Conservation (phyloP, 164 flowering plant species). For the Cinnamomum chago region DNA sequence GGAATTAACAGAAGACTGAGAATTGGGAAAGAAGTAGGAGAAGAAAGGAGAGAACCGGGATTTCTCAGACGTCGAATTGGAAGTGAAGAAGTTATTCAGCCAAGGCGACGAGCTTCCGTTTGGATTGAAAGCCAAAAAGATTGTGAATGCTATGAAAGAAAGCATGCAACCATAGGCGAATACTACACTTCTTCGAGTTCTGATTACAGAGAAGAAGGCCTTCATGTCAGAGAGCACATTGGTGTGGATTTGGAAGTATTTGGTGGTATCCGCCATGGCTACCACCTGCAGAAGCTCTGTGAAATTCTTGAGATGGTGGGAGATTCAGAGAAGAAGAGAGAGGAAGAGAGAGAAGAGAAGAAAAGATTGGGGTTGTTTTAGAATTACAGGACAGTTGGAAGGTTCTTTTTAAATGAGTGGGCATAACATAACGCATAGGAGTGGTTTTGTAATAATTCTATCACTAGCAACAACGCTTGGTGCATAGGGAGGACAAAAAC, state of each 20-base stretch:
- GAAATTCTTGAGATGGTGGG: not conserved
- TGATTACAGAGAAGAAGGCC: constrained; percentile 27
- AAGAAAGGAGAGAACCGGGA: constrained; percentile 50
- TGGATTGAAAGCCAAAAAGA: constrained; percentile 61
- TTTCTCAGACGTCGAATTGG: constrained; percentile 21
- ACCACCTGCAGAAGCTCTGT: not conserved
- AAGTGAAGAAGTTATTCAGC: constrained; percentile 39
- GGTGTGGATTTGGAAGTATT: constrained; percentile 29
- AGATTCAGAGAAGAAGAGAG: not conserved
- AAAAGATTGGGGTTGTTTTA: not conserved
- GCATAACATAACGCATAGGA: not conserved
- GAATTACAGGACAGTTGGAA: not conserved
- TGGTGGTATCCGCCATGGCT: constrained; percentile 55
- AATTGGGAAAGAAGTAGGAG: constrained; percentile 53
- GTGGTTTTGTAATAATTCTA: no score
- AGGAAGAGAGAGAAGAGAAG: not conserved
- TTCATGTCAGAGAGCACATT: constrained; percentile 42
- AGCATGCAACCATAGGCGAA: constrained; percentile 53
- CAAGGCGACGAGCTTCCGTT: constrained; percentile 52
- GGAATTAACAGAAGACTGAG: constrained; percentile 4
- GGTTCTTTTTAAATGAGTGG: not conserved
- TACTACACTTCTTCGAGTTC: constrained; percentile 40
- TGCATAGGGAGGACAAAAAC: no score
- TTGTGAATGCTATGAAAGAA: constrained; percentile 53
- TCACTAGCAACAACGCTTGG: no score